Evolutionary conservation across 78 protist genomes (phyloP).

Genomic region (Dictyostelium capitatum): DNA sequence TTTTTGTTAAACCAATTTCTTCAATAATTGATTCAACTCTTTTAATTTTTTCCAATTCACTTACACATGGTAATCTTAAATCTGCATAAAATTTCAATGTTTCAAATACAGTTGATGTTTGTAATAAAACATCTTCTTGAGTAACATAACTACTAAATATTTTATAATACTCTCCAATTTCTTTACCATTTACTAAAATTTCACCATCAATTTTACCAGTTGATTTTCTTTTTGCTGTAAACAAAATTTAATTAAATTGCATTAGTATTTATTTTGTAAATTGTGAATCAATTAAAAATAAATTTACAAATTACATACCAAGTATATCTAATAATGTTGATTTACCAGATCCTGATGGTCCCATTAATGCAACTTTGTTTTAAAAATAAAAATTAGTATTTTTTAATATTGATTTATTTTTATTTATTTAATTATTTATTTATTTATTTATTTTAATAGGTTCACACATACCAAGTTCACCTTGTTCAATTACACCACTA

Average conservation of each 20-base stretch:
- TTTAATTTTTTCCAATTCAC: slow-evolving; percentile 28
- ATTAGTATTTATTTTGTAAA: too few species aligned
- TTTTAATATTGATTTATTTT: too few species aligned
- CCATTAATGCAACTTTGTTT: slow-evolving; percentile 78
- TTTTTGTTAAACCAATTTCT: slow-evolving; percentile 59
- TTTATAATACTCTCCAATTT: slow-evolving; percentile 31
- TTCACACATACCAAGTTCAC: neutral
- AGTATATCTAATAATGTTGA: slow-evolving; percentile 84
- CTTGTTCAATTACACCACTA: slow-evolving; percentile 32
- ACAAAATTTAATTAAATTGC: too few species aligned
- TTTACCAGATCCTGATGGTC: slow-evolving; percentile 88
- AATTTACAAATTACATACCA: too few species aligned
- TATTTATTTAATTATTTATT: too few species aligned
- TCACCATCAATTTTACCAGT: slow-evolving; percentile 44
- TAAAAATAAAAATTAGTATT: too few species aligned
- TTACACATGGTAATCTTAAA: slow-evolving; percentile 18
- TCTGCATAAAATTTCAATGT: slow-evolving; percentile 73
- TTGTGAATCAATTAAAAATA: too few species aligned
- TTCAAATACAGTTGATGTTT: slow-evolving; percentile 61
- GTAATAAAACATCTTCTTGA: slow-evolving; percentile 62
- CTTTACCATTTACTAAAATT: slow-evolving; percentile 38
- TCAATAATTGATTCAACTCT: slow-evolving; percentile 51
- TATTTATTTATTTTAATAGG: too few species aligned
- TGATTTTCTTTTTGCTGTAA: slow-evolving; percentile 70
- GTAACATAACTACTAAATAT: slow-evolving; percentile 65